Percentiles rank a stretch among this genome's conserved stretches.
phyloP scores from a whole-genome alignment of 441 rosid species.

The Pelargonium australe region DNA sequence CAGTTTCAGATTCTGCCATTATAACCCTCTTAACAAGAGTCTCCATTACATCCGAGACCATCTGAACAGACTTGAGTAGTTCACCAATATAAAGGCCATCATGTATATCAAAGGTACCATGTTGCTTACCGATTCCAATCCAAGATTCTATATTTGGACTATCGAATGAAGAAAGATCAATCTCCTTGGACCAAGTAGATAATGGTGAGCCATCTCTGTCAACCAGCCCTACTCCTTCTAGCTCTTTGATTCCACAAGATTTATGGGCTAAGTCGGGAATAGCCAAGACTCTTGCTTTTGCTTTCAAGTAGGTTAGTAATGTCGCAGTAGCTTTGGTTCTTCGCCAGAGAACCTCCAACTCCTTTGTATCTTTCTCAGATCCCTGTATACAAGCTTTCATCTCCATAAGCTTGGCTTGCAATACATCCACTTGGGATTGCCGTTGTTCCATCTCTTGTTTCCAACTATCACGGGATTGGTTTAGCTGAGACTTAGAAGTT shows the following conservation, averaged over 20 bases:
- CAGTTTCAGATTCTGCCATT: conserved; percentile 69
- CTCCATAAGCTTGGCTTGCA: conserved; percentile 55
- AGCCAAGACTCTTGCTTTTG: conserved; percentile 58
- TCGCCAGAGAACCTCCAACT: conserved; percentile 54
- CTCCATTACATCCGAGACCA: conserved; percentile 62
- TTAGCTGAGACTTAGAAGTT: conserved; percentile 33
- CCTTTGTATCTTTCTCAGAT: conserved; percentile 60
- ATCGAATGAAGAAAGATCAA: conserved; percentile 43
- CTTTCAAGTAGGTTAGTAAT: conserved; percentile 56
- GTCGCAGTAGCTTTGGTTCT: conserved; percentile 54
- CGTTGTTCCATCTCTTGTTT: conserved; percentile 47
- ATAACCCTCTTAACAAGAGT: conserved; percentile 63
- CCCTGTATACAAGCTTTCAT: conserved; percentile 52
- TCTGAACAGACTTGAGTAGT: conserved; percentile 54
- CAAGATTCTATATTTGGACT: conserved; percentile 41
- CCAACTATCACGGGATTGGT: conserved; percentile 44
- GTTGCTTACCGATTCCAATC: conserved; percentile 36
- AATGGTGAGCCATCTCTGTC: conserved; percentile 47
- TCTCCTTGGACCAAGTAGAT: conserved; percentile 43
- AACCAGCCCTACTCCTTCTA: conserved; percentile 47
- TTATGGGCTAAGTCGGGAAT: conserved; percentile 50
- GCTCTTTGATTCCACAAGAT: conserved; percentile 46
- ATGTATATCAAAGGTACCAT: conserved; percentile 26
- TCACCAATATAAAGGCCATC: conserved; percentile 53
- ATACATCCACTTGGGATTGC: conserved; percentile 44